Conservation (phyloP, 352 stramenopile species). For the Blastocystis sp. region DNA sequence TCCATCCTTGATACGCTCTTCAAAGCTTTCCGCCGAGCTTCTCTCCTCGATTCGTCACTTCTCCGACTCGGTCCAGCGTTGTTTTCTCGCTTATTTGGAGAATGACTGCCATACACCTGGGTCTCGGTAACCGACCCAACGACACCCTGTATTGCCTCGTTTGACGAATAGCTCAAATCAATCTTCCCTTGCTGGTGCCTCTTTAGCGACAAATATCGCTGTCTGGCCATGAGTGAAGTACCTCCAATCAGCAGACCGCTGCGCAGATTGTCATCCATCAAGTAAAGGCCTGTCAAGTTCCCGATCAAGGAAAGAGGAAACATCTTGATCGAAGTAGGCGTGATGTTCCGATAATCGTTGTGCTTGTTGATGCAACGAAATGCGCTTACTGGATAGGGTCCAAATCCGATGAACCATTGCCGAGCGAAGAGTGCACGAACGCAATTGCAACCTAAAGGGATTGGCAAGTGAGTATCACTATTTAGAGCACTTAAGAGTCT, state of each 20-base stretch:
- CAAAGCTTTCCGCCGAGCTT: background rate
- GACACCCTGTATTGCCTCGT: background rate
- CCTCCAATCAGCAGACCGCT: background rate
- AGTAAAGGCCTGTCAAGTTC: slow-evolving; percentile 21
- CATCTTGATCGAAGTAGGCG: slow-evolving; percentile 22
- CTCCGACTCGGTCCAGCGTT: background rate
- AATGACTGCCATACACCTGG: background rate
- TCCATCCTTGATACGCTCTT: background rate
- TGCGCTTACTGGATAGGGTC: background rate
- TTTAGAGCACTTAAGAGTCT: background rate
- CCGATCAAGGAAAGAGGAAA: slow-evolving; percentile 26
- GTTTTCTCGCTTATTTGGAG: background rate
- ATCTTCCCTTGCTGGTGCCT: background rate
- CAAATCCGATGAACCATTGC: slow-evolving; percentile 3
- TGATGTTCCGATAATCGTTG: slow-evolving; percentile 42
- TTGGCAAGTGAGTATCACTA: background rate
- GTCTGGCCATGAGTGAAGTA: background rate
- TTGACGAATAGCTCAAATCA: background rate
- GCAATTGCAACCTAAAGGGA: slow-evolving; percentile 50
- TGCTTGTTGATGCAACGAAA: slow-evolving; percentile 9
- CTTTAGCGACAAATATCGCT: background rate
- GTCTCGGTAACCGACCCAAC: background rate
- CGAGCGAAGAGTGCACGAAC: slow-evolving; percentile 21
- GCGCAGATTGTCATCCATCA: background rate
- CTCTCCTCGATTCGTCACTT: background rate